phyloP scores from a whole-genome alignment of 2,329 filamentous ascomycete genomes.

The Neofusicoccum umdonicola region DNA sequence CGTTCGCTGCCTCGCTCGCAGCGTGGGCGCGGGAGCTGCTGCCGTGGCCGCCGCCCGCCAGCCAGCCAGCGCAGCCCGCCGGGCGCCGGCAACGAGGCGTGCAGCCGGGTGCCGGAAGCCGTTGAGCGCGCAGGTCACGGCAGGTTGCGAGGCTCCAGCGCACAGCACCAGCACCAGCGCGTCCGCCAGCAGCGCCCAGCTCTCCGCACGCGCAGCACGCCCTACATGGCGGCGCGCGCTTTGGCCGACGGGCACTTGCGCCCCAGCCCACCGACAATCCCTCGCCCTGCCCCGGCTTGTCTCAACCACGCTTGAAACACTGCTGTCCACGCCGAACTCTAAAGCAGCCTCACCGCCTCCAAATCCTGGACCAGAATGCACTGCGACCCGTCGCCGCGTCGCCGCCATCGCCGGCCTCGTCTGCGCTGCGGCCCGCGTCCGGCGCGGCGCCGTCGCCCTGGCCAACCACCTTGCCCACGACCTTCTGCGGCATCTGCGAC shows the following conservation, averaged over 20 bases:
- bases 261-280: constrained; percentile 6
- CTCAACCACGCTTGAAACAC: constrained; percentile 10
- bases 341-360: constrained; percentile 4
- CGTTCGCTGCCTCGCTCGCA: neutral
- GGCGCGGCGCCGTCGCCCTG: constrained; percentile 13
- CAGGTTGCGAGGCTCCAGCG: neutral
- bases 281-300: neutral
- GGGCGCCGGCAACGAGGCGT: neutral
- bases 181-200: neutral
- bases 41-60: neutral
- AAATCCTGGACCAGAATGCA: neutral
- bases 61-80: neutral
- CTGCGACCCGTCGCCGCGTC: neutral
- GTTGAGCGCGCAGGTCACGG: neutral
- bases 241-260: neutral
- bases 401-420: neutral
- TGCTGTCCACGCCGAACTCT: neutral
- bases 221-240: neutral
- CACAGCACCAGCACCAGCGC: no score
- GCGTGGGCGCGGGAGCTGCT: neutral
- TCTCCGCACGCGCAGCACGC: constrained; percentile 3
- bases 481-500: constrained; percentile 40
- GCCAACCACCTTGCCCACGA: constrained; percentile 43
- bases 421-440: constrained; percentile 8
- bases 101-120: neutral